phyloP scores from a whole-genome alignment of 2,329 filamentous ascomycete genomes.

The Chrysoporthe cubensis region DNA sequence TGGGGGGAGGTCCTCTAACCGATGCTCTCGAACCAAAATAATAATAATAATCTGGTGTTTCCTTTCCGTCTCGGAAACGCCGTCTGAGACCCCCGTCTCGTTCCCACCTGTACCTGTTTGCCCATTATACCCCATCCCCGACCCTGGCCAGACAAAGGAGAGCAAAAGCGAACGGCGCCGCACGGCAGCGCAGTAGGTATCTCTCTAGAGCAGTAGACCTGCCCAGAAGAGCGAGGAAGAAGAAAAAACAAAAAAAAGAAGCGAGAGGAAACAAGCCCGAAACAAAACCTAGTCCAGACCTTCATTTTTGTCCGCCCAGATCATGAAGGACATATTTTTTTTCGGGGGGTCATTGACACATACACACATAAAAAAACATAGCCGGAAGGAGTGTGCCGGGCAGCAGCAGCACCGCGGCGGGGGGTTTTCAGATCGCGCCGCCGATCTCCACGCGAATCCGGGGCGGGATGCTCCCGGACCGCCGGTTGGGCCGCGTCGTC shows the following conservation, averaged over 20 bases:
- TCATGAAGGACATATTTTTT: not conserved
- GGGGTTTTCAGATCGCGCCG: conserved; percentile 1
- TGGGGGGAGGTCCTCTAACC: not conserved
- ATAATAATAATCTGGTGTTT: not conserved
- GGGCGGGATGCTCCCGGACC: conserved; percentile 20
- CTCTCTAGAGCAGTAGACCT: not conserved
- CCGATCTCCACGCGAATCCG: conserved; percentile 20
- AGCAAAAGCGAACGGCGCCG: not conserved
- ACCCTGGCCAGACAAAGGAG: conserved; percentile 7
- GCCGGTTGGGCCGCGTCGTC: conserved; percentile 33
- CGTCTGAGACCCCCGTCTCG: not conserved
- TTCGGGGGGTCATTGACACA: not conserved
- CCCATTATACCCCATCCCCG: not conserved
- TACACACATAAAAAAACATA: not conserved
- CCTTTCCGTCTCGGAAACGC: not conserved
- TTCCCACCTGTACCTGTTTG: not conserved
- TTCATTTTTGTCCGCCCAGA: not conserved
- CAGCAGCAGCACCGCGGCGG: too few species aligned
- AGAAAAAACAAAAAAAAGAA: not conserved
- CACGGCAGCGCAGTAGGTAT: conserved; percentile 4
- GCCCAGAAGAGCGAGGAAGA: not conserved
- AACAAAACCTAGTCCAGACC: not conserved
- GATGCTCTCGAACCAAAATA: not conserved
- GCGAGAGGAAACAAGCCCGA: not conserved
- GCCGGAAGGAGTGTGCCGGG: too few species aligned